Conservation (phyloP, 345 rosid species). For the Viola odorata region DNA sequence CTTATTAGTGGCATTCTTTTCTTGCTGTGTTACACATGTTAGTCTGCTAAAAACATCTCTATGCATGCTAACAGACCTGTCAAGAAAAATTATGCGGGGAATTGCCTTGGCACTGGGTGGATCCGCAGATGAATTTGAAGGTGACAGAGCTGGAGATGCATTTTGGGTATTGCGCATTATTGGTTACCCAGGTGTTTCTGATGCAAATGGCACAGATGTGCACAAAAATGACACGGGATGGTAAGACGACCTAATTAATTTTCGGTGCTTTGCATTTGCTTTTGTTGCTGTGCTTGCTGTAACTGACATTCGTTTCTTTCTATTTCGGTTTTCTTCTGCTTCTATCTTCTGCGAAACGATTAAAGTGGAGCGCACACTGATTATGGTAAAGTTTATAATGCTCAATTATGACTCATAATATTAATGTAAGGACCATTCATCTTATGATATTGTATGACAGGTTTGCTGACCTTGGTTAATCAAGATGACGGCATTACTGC, state of each 20-base stretch:
- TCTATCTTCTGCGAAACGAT: constrained; percentile 12
- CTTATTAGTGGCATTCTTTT: neutral
- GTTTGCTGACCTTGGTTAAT: constrained; percentile 73
- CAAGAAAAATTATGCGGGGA: constrained; percentile 71
- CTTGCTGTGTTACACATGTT: constrained; percentile 1
- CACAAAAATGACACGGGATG: constrained; percentile 68
- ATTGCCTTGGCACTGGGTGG: constrained; percentile 67
- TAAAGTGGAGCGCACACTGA: constrained; percentile 85
- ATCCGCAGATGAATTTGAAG: constrained; percentile 64
- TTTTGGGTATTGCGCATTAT: constrained; percentile 84
- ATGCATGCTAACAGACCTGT: constrained; percentile 43
- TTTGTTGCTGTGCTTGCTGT: neutral
- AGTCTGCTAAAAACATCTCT: constrained; percentile 7
- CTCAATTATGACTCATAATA: constrained; percentile 4
- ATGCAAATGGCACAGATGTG: constrained; percentile 25
- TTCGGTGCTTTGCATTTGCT: constrained; percentile 3
- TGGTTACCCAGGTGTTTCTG: constrained; percentile 60
- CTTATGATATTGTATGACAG: constrained; percentile 20
- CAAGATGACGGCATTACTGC: constrained; percentile 81
- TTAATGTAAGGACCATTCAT: neutral
- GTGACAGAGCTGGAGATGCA: constrained; percentile 66
- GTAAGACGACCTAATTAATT: constrained; percentile 32
- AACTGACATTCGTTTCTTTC: neutral
- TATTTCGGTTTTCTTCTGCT: neutral
- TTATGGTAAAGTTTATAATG: constrained; percentile 47